Evolutionary conservation across 1,284 basidiomycete species (phyloP), one percentile per base, ranked within the genome.

Genomic region (Entoloma clypeatum): DNA sequence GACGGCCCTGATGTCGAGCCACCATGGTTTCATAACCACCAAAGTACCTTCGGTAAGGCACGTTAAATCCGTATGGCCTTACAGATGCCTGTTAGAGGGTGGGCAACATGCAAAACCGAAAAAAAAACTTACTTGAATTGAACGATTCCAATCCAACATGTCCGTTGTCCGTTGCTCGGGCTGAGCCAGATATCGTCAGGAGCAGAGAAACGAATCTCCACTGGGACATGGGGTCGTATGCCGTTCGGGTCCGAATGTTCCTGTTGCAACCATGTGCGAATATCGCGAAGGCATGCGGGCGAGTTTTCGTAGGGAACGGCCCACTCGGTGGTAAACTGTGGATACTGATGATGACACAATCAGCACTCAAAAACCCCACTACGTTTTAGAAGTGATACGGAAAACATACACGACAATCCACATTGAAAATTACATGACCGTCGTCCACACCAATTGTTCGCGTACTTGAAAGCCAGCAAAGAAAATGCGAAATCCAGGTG

Each of bases 91-190:
- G 44, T 35, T 37, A 32, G 47, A 36, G 17, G 19, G 41, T 18
- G 39, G 22, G 32, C 38, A 24, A 25, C 21, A 31, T 26, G 36
- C 33, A 31, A 28, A 28, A 37, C 31, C 44, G 13, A 44, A 19
- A 41, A n/a, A 26, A 41, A 45, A 40, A 64, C 87, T 58, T 49
- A 94, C 92, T 91, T 90, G 71, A 85, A 99, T 57, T 94, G 90
- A 14, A 98, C 80, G 38, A 98, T 79, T n/a, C 96, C 95, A 47
- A 99, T 92, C 86, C 92, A 99, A 56, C 85, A 89, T 10, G 86
- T 94, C 59, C 71, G 73, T 44, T 82, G 75, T 17, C 86, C 87
- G 57, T 81, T 81, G 53, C 85, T 83, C 9, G 93, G 95, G 58
- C 87, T 92, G 33, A 99, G 72, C 86, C 91, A 97, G 46, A 98